A percentile compares a stretch with the other conserved stretches of the same genome.
Evolutionary conservation across 306 rosid genomes (phyloP).

Genomic region (Citrullus mucosospermus): DNA sequence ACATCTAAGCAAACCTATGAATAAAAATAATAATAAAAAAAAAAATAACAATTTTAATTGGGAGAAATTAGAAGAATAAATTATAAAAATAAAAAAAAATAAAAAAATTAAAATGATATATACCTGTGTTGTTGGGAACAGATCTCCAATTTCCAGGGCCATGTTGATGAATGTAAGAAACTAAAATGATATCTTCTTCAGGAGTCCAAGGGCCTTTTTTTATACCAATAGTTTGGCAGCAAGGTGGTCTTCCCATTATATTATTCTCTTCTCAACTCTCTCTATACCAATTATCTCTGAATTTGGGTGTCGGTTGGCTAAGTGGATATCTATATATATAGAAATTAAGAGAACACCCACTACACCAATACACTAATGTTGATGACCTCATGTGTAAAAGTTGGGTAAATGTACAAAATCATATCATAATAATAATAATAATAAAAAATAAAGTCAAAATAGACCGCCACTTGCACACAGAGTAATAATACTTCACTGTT

Average conservation of each 20-base stretch:
- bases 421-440: neutral
- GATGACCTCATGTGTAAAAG: neutral
- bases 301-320: too few species aligned
- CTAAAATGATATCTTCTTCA: slow-evolving; percentile 83
- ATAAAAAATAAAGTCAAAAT: neutral
- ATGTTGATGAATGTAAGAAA: slow-evolving; percentile 82
- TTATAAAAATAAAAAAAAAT: neutral
- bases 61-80: too few species aligned
- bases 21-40: neutral
- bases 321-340: too few species aligned
- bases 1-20: slow-evolving; percentile 70
- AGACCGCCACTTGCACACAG: neutral
- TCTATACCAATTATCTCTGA: too few species aligned
- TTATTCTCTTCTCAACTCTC: neutral
- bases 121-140: slow-evolving; percentile 68
- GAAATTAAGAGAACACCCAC: neutral
- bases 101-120: too few species aligned
- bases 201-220: slow-evolving; percentile 99
- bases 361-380: neutral
- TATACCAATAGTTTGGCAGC: slow-evolving; percentile 64
- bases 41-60: too few species aligned
- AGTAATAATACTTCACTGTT: too few species aligned
- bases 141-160: slow-evolving; percentile 97
- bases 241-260: slow-evolving; percentile 82
- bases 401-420: neutral